Evolutionary conservation across 176 grass and related monocot species (phyloP), one percentile per base, ranked within the genome.

Genomic region (Avena atlantica): DNA sequence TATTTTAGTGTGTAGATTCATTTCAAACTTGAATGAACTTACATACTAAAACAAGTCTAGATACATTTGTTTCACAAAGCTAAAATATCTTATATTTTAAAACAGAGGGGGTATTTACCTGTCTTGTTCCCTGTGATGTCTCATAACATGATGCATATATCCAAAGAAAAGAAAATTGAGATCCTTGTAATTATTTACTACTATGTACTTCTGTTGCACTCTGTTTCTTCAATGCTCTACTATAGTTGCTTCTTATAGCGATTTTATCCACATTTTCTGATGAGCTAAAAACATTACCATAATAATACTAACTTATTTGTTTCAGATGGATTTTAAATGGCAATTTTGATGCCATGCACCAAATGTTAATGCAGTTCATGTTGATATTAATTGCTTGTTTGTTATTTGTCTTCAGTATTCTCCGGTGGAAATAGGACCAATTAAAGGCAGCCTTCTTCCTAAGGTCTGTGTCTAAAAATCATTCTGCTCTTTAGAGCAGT

Each of bases 381-480:
- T 71, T 82, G 45, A 56, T 82, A 75, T 61, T 87, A 81, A 81
- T 76, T 81, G 4, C 64, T 80, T 70, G 71, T 64, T 70, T 82
- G 2, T 84, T 81, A n/a, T 52, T 82, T 88, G n/a, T 88, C 31
- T 89, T 81, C 78, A 97, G 95, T 91, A 89, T 65, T 90, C 83
- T 71, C 75, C 86, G 42, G 61, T 87, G 70, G 95, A 97, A 89
- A 85, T 86, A 88, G 88, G 89, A 75, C 76, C 86, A 44, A 89
- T 79, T 83, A 94, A 94, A 94, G 76, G 45, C 72, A 73, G 49
- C 79, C 60, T 94, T 69, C 95, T 97, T 80, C 78, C 86, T 16
- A 94, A 94, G 95, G 95, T 97, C 70, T 1, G 74, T 84, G 6
- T 84, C 42, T 68, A 65, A 34, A 58, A 76, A 36, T 19, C 55